Base-by-base conservation (phyloP, 2,329 filamentous ascomycete species). In the Sordariomycetes sp. region DNA sequence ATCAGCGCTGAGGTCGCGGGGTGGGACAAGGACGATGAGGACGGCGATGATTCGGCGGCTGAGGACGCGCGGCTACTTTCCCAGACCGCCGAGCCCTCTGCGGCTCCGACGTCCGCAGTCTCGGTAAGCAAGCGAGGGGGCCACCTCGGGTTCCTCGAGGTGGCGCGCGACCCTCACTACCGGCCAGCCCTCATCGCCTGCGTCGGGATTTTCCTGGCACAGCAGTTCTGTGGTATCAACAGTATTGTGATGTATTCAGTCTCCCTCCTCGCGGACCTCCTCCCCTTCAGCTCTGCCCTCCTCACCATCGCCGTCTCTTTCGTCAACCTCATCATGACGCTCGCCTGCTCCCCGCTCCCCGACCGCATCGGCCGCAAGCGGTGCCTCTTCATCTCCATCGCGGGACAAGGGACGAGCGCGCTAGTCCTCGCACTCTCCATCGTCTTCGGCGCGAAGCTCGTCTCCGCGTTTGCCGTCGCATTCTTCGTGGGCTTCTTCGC, bases 231-330 rank as follows among this genome's bases (percentile, higher is more conserved):
- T 39, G 57, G 57, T n/a, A 55, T 58, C 73, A 97, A 99, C 78
- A 92, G 87, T 59, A 92, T 97, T 66, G 87, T 97, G 71, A 96
- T 99, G 91, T 99, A 99, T 71, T 95, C 91, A 2, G 94, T 97
- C 6, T 90, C 89, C 0, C 82, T 99, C 1, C 80, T 99, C 15
- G 83, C 87, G 35, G 84, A 84, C 61, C 79, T 97, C 1, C 80
- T 99, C 0, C 87, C 89, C 3, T 82, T 90, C 53, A 90, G 85
- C 60, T 92, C 91, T 0, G 86, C 87, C 0, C 73, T 95, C 1
- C 78, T 99, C 56, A 95, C 92, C 57, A 92, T 97, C 60, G 73
- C 88, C 57, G 90, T 97, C 59, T 96, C 90, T 0, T 78, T 84
- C 13, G 81, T 96, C 66, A 97, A 97, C 70, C 82, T 99, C 39